phyloP scores from a whole-genome alignment of 352 stramenopile genomes.

The Globisporangium rhizosaccharum region DNA sequence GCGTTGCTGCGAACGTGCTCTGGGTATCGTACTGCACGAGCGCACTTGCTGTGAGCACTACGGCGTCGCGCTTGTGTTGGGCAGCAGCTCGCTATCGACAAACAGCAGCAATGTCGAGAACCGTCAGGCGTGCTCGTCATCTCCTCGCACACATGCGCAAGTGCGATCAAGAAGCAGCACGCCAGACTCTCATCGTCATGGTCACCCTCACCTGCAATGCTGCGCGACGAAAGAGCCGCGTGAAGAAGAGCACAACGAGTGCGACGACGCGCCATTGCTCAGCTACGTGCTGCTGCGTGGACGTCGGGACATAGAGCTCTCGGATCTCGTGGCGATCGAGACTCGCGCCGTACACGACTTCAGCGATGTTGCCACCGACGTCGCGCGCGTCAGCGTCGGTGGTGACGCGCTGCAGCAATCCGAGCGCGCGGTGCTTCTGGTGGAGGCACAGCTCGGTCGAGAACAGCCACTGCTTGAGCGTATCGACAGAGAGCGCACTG shows the following conservation, averaged over 20 bases:
- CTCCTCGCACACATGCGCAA: not conserved
- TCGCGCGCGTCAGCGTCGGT: slow-evolving; percentile 24
- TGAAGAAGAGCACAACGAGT: slow-evolving; percentile 33
- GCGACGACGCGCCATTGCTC: slow-evolving; percentile 28
- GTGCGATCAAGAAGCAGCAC: not conserved
- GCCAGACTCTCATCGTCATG: not conserved
- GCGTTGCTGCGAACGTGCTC: not conserved
- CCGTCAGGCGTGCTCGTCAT: not conserved
- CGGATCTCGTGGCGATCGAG: slow-evolving; percentile 25
- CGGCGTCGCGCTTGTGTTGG: not conserved
- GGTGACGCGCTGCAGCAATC: slow-evolving; percentile 15
- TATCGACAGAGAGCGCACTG: slow-evolving; percentile 4
- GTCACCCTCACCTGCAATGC: slow-evolving; percentile 16
- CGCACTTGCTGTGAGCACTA: not conserved
- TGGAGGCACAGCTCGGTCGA: slow-evolving; percentile 8
- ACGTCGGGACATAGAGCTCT: slow-evolving; percentile 20
- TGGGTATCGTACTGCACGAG: not conserved
- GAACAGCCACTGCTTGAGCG: slow-evolving; percentile 19
- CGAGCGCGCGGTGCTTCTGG: slow-evolving; percentile 5
- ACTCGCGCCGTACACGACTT: slow-evolving; percentile 32
- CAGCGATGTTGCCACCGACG: slow-evolving; percentile 22
- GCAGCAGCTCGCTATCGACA: not conserved
- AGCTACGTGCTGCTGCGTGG: slow-evolving; percentile 17
- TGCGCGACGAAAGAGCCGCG: slow-evolving; percentile 25
- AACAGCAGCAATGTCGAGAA: too few species aligned